Base-by-base conservation (phyloP, 768 basidiomycete species). In the Stropharia rugosoannulata region DNA sequence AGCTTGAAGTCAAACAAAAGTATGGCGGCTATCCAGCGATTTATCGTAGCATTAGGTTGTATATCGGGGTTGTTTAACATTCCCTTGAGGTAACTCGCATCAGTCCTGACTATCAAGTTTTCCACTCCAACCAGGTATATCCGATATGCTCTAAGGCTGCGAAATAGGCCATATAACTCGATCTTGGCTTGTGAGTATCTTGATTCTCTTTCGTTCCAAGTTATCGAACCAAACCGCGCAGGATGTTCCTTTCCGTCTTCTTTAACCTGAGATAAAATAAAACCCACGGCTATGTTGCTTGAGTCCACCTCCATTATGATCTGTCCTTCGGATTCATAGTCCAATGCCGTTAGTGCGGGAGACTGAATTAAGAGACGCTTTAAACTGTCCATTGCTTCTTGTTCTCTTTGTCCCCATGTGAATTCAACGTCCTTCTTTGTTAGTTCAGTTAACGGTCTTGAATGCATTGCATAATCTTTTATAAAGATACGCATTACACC, bases 1-100 rank as follows among this genome's bases (percentile, higher is more conserved):
- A 73, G 58, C 15, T 46, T 47, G 55, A 71, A 70, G 18, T 61
- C 25, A 50, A 72, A 72, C 16, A 66, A 32, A 1, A 68, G 56
- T 29, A 72, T 67, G 2, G 49, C 62, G 1, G 59, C 57, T 32
- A 70, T 68, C 70, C 70, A 71, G 4, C 65, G 50, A 56, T 70
- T 69, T 3, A 71, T 64, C 1, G 68, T 42, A 0, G 66, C 61
- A 38, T 69, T 72, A 0, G 70, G 72, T 18, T 70, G 65, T 0
- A 70, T 54, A 49, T 72, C 70, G 0, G 66, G 72, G 38, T 70
- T 62, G 18, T 66, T 68, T 19, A 69, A 27, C 71, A 73, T 73
- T 6, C 69, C 68, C 42, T 66, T 65, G 38, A 73, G 64, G 35
- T 72, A 77, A 29, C 64, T 64, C 12, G 70, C 70, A 48, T 72